These are phyloP conservation scores for Baeospora myosura DNA, from an alignment of 1,284 basidiomycete genomes.

Conservation along the genomic window DNA sequence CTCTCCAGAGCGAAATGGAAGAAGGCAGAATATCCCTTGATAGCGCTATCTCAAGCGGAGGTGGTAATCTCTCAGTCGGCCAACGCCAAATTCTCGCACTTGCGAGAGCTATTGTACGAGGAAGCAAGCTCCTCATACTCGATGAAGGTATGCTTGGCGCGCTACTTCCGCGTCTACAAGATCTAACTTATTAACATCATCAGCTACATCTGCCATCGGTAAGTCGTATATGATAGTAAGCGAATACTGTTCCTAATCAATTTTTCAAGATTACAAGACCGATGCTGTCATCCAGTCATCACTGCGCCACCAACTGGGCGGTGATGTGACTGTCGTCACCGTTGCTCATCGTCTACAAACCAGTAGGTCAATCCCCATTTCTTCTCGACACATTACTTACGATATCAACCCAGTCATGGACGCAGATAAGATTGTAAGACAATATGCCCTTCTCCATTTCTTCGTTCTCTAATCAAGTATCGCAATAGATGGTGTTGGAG, in stretches of 20 bases:
- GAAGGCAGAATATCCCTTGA: slow-evolving; percentile 49
- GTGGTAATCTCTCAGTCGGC: slow-evolving; percentile 25
- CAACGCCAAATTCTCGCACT: slow-evolving; percentile 34
- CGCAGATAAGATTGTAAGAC: slow-evolving; percentile 36
- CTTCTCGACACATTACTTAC: too few species aligned
- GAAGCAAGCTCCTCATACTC: slow-evolving; percentile 52
- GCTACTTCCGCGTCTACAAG: not conserved
- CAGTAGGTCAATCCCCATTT: too few species aligned
- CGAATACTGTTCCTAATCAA: slow-evolving; percentile 11
- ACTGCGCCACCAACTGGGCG: slow-evolving; percentile 43
- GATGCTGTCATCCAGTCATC: slow-evolving; percentile 54
- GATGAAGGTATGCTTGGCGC: slow-evolving; percentile 41
- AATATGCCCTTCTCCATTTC: not conserved
- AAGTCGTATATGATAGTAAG: slow-evolving; percentile 7
- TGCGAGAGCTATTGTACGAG: slow-evolving; percentile 28
- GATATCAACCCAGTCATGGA: too few species aligned
- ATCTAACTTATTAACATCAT: slow-evolving; percentile 1
- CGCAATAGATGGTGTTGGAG: slow-evolving; percentile 15
- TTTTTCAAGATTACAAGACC: slow-evolving; percentile 46
- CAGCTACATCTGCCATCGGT: slow-evolving; percentile 51
- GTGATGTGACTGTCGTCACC: slow-evolving; percentile 55
- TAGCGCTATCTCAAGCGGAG: slow-evolving; percentile 47
- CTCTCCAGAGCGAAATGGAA: slow-evolving; percentile 42
- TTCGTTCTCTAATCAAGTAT: not conserved
- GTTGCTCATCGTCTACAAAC: slow-evolving; percentile 67